phyloP scores from a whole-genome alignment of 2,329 filamentous ascomycete genomes.

The Diaporthe sp. region DNA sequence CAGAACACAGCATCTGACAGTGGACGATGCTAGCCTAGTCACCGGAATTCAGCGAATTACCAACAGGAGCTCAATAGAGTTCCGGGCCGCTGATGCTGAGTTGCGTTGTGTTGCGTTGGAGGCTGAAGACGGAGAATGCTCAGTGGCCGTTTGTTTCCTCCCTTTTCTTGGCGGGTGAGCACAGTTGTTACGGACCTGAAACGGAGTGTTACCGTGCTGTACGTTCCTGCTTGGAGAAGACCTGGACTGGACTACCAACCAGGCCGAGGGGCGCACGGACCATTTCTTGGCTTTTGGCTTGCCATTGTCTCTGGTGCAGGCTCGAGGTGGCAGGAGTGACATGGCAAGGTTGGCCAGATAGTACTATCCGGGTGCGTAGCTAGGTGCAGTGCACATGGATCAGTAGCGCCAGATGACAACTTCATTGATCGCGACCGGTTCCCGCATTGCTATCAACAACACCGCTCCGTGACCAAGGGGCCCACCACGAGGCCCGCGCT shows the following conservation, averaged over 20 bases:
- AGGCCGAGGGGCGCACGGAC: constrained; percentile 17
- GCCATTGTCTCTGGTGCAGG: constrained; percentile 1
- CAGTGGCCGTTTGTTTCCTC: constrained; percentile 6
- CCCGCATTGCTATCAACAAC: constrained; percentile 29
- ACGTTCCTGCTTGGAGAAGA: neutral
- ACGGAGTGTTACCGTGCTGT: constrained; percentile 1
- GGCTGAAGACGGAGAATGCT: constrained; percentile 21
- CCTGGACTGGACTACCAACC: neutral
- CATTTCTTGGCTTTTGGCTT: constrained; percentile 11
- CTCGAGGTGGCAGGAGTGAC: neutral
- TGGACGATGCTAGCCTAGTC: constrained; percentile 1
- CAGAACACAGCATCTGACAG: constrained; percentile 2
- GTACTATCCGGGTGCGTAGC: neutral
- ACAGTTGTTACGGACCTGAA: constrained; percentile 5
- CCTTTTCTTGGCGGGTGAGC: neutral
- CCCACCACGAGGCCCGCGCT: constrained; percentile 33
- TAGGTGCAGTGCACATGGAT: constrained; percentile 11
- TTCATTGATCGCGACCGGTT: constrained; percentile 33
- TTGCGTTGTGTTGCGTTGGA: constrained; percentile 23
- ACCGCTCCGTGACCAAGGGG: constrained; percentile 27
- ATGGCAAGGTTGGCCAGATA: constrained; percentile 24
- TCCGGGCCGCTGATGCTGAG: constrained; percentile 13
- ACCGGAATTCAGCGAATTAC: neutral
- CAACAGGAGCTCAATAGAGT: constrained; percentile 12
- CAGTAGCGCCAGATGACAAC: constrained; percentile 38